Percentiles rank a stretch among this genome's conserved stretches.
Evolutionary conservation across 495 filamentous ascomycete genomes (phyloP).

Genomic region (Friedmanniomyces simplex): DNA sequence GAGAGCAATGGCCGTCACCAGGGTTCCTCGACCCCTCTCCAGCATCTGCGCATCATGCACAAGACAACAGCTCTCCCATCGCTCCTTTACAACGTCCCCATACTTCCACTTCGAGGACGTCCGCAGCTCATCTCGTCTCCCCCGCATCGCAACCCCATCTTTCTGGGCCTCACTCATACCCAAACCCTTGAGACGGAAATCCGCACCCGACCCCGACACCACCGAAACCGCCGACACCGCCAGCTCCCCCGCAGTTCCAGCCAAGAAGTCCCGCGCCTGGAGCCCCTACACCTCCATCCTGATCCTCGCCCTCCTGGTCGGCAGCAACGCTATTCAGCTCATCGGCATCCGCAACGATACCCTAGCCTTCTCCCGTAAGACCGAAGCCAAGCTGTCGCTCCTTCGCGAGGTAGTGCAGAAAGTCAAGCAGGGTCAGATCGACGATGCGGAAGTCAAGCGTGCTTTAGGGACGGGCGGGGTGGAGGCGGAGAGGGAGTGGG

Average conservation of each 20-base stretch:
- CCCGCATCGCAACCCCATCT: constrained; percentile 18
- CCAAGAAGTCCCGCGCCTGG: constrained; percentile 42
- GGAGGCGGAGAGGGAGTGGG: constrained; percentile 74
- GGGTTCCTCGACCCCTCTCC: not conserved
- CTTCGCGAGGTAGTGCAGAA: constrained; percentile 74
- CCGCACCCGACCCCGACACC: not conserved
- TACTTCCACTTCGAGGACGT: constrained; percentile 5
- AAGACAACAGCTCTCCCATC: not conserved
- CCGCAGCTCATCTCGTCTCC: constrained; percentile 12
- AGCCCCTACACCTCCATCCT: constrained; percentile 94
- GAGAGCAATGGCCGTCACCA: not conserved
- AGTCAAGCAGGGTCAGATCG: constrained; percentile 63
- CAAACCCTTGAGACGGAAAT: constrained; percentile 13
- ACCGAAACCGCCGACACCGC: not conserved
- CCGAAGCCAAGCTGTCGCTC: constrained; percentile 67
- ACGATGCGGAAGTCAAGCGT: constrained; percentile 74
- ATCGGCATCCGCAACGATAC: constrained; percentile 69
- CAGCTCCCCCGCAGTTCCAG: not conserved
- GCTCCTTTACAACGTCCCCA: not conserved
- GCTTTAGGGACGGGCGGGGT: constrained; percentile 70
- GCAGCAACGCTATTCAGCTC: constrained; percentile 88
- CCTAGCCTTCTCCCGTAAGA: constrained; percentile 55
- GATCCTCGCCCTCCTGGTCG: constrained; percentile 79
- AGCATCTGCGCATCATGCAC: not conserved
- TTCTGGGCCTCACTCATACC: constrained; percentile 24